phyloP scores from a whole-genome alignment of 2,329 filamentous ascomycete species.

The Leptographium galeiforme region DNA sequence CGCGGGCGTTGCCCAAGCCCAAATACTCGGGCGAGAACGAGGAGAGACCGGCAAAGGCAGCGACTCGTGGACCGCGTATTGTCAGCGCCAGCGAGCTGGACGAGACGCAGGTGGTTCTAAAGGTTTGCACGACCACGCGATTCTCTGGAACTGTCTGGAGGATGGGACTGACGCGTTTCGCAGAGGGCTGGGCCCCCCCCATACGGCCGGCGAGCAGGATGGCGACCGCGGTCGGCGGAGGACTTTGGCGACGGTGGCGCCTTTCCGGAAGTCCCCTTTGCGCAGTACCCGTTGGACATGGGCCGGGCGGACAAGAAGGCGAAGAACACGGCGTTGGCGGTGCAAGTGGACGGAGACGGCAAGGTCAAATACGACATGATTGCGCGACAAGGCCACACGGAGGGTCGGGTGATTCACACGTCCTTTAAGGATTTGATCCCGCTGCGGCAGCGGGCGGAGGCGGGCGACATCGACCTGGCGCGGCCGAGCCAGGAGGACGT shows the following conservation, averaged over 20 bases:
- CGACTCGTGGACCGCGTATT: conserved; percentile 70
- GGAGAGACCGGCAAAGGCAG: conserved; percentile 56
- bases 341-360: conserved; percentile 81
- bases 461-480: conserved; percentile 78
- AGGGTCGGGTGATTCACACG: conserved; percentile 75
- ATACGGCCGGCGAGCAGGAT: conserved; percentile 77
- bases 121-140: conserved; percentile 30
- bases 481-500: conserved; percentile 78
- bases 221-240: conserved; percentile 77
- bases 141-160: not conserved
- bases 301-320: conserved; percentile 55
- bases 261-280: conserved; percentile 63
- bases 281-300: conserved; percentile 94
- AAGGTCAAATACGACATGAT: conserved; percentile 97
- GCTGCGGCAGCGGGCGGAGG: conserved; percentile 80
- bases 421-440: conserved; percentile 97
- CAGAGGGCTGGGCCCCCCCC: conserved; percentile 71
- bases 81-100: conserved; percentile 69
- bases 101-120: conserved; percentile 72
- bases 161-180: not conserved
- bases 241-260: conserved; percentile 95
- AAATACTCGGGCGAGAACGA: conserved; percentile 87
- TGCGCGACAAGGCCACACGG: conserved; percentile 74
- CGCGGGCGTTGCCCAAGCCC: conserved; percentile 72
- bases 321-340: conserved; percentile 75